Base-by-base conservation (phyloP, 1,139 yeast genomes). In the Taphrina confusa region DNA sequence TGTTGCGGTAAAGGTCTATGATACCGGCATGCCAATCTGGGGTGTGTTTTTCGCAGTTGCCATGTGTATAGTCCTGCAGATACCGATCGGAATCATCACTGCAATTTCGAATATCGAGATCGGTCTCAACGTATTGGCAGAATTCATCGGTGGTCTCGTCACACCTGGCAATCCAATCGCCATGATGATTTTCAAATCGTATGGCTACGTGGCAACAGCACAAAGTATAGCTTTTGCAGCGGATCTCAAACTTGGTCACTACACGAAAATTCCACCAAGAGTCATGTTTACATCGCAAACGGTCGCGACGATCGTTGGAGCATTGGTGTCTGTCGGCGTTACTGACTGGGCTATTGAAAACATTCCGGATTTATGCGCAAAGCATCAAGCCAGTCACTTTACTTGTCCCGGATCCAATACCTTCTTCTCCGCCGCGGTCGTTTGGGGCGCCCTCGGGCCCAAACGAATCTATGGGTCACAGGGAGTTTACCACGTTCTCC, bases 241-340 rank as follows among this genome's bases (percentile, higher is more conserved):
- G 25, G 85, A 82, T 67, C 80, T 82, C 76, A 84, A 84, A 68
- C 69, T 81, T 68, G 87, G 81, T 3, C 87, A 83, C 65, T 84
- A 84, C 66, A 72, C 81, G 66, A 82, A 83, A 25, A 37, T 37
- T 18, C 42, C 42, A 2, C 88, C 87, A 16, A 75, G 84, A 62
- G 75, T 82, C 0, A 71, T 83, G 68, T 83, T 84, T 72, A 69
- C 79, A 42, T 80, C 79, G 5, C 88, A 84, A 72, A 49, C 73
- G 18, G 56, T 68, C 1, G 75, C 78, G 2, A 69, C 75, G 1
- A 30, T 61, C 20, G 28, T 61, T 23, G 49, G 51, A 20, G 42
- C 46, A 18, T 33, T 83, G 64, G 79, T 82, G n/a, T 73, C 78
- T 56, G 71, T 82, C 47, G 87, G 80, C 22, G 79, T 82, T 8